Evolutionary conservation across 2,329 filamentous ascomycete species (phyloP).

Genomic region (Xylariaceae sp.): DNA sequence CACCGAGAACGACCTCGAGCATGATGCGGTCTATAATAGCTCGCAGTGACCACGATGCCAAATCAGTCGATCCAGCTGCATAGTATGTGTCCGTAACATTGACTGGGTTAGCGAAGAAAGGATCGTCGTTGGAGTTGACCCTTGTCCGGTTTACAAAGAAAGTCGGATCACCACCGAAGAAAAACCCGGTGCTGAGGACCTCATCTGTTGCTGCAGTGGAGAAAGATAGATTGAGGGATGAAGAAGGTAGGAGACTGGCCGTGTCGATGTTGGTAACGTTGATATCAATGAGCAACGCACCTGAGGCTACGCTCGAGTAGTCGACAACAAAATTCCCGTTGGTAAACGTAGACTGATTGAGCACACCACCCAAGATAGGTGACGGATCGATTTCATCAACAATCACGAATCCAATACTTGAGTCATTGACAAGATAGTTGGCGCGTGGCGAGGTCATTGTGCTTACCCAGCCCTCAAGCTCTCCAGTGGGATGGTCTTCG

Average conservation of each 20-base stretch:
- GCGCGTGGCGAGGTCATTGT: constrained; percentile 49
- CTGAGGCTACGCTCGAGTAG: constrained; percentile 46
- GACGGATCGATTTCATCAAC: constrained; percentile 45
- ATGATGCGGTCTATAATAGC: constrained; percentile 52
- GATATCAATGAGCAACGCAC: constrained; percentile 51
- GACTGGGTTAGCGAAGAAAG: constrained; percentile 55
- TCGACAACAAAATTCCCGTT: constrained; percentile 48
- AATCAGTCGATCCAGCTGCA: constrained; percentile 1
- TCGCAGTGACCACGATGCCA: constrained; percentile 33
- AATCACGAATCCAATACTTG: constrained; percentile 48
- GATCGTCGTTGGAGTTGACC: constrained; percentile 47
- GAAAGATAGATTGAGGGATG: constrained; percentile 50
- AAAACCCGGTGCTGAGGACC: constrained; percentile 45
- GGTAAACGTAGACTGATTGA: constrained; percentile 42
- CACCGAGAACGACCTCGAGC: constrained; percentile 52
- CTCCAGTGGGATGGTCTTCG: constrained; percentile 49
- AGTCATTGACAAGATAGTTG: constrained; percentile 48
- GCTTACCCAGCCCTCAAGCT: constrained; percentile 49
- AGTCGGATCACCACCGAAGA: constrained; percentile 43
- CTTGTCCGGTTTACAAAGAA: constrained; percentile 50
- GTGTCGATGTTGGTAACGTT: constrained; percentile 39
- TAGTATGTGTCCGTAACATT: constrained; percentile 27
- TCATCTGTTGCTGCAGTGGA: constrained; percentile 46
- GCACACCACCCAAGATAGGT: constrained; percentile 41
- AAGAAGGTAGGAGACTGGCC: constrained; percentile 18